phyloP scores from a whole-genome alignment of 768 basidiomycete genomes.

The Mycena alexandri region DNA sequence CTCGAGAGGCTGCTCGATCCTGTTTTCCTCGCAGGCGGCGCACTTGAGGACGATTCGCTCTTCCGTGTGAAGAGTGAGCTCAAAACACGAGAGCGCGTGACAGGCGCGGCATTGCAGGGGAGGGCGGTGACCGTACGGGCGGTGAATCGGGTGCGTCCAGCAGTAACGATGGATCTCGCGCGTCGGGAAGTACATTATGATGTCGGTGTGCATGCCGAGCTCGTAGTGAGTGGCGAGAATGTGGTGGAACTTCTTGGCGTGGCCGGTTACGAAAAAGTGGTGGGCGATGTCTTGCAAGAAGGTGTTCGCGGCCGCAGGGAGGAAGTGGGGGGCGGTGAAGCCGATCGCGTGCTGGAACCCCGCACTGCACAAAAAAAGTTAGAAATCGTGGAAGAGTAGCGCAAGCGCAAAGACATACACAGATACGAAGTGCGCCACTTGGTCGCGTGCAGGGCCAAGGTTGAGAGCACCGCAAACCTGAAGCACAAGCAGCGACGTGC shows the following conservation, averaged over 20 bases:
- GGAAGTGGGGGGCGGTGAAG: no score
- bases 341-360: no score
- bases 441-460: no score
- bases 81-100: background rate
- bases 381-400: no score
- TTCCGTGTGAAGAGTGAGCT: background rate
- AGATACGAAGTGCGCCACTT: no score
- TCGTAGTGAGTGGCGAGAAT: background rate
- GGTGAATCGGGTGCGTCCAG: background rate
- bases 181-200: background rate
- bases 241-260: background rate
- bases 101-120: background rate
- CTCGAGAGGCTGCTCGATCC: no score
- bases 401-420: no score
- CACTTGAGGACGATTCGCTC: background rate
- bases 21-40: background rate
- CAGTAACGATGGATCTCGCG: background rate
- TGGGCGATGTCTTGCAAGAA: conserved; percentile 4
- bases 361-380: no score
- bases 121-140: background rate
- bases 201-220: conserved; percentile 4
- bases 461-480: no score
- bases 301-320: background rate
- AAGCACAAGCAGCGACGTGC: no score
- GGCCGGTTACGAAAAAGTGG: background rate